Evolutionary conservation across 2,329 filamentous ascomycete genomes (phyloP).

Genomic region (Cladosporium sp.): DNA sequence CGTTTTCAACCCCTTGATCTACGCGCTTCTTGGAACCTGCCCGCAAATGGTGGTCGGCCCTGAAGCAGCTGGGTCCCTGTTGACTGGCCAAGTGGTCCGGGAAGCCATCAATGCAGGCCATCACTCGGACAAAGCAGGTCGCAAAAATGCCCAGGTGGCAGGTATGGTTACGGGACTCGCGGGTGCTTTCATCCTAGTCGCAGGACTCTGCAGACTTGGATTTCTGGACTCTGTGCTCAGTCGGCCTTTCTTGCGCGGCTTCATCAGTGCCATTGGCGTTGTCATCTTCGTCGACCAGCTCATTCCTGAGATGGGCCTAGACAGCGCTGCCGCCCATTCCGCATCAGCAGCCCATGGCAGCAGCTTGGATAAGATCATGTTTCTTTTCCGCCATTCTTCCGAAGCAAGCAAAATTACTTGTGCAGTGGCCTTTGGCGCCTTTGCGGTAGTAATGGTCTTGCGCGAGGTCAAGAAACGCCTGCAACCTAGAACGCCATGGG

Average conservation of each 20-base stretch:
- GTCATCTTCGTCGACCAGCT: slow-evolving; percentile 95
- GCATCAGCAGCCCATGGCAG: slow-evolving; percentile 73
- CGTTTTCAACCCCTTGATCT: slow-evolving; percentile 85
- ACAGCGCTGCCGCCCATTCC: slow-evolving; percentile 55
- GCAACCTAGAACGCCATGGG: slow-evolving; percentile 70
- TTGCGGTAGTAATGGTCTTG: slow-evolving; percentile 78
- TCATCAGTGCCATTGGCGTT: slow-evolving; percentile 94
- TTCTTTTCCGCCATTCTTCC: slow-evolving; percentile 63
- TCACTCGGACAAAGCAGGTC: slow-evolving; percentile 60
- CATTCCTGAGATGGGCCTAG: slow-evolving; percentile 81
- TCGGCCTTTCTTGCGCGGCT: slow-evolving; percentile 84
- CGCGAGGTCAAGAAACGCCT: slow-evolving; percentile 77
- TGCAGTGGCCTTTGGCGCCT: slow-evolving; percentile 71
- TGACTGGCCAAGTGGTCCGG: slow-evolving; percentile 83
- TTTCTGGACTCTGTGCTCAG: slow-evolving; percentile 94
- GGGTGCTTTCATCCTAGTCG: slow-evolving; percentile 80
- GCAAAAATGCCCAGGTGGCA: slow-evolving; percentile 74
- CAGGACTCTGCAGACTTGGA: slow-evolving; percentile 77
- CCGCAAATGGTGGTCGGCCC: slow-evolving; percentile 92
- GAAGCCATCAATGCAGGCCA: slow-evolving; percentile 66
- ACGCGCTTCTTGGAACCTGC: slow-evolving; percentile 85
- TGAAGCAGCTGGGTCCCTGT: slow-evolving; percentile 85
- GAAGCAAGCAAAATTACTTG: slow-evolving; percentile 70
- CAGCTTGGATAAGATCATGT: slow-evolving; percentile 77
- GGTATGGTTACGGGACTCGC: slow-evolving; percentile 85